Percentiles rank a stretch among this genome's conserved stretches.
Conservation (phyloP, 768 basidiomycete species). For the Mycena olivaceomarginata region DNA sequence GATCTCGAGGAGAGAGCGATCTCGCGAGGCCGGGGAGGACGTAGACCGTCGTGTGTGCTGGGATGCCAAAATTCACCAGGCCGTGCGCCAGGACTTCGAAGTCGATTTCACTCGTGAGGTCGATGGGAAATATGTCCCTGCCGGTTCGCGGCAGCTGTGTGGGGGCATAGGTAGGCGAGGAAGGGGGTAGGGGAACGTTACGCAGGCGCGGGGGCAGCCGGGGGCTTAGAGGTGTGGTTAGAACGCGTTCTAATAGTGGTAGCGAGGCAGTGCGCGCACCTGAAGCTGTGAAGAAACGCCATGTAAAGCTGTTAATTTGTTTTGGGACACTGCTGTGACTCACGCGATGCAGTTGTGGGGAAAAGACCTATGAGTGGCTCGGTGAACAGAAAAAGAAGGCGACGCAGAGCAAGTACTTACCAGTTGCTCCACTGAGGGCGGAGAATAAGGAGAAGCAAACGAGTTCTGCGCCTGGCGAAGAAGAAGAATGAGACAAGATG, state of each 20-base stretch:
- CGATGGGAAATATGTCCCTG: constrained; percentile 21
- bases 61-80: not conserved
- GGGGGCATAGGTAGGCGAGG: not conserved
- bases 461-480: not conserved
- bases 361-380: not conserved
- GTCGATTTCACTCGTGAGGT: constrained; percentile 28
- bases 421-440: constrained; percentile 1
- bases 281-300: constrained; percentile 32
- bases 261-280: constrained; percentile 32
- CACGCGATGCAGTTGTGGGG: constrained; percentile 14
- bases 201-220: constrained; percentile 26
- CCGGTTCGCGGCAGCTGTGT: not conserved
- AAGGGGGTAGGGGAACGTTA: constrained; percentile 21
- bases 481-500: not conserved
- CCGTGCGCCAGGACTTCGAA: constrained; percentile 21
- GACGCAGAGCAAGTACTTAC: not conserved
- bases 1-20: constrained; percentile 10
- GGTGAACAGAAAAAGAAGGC: not conserved
- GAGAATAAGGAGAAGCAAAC: not conserved
- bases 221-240: constrained; percentile 21
- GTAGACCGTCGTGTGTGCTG: constrained; percentile 18
- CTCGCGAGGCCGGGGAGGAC: constrained; percentile 18
- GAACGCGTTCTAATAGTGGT: not conserved
- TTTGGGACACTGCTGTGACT: constrained; percentile 15
- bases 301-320: constrained; percentile 25